Base-by-base conservation (phyloP, 2,329 filamentous ascomycete genomes). In the Pseudogymnoascus sp. region DNA sequence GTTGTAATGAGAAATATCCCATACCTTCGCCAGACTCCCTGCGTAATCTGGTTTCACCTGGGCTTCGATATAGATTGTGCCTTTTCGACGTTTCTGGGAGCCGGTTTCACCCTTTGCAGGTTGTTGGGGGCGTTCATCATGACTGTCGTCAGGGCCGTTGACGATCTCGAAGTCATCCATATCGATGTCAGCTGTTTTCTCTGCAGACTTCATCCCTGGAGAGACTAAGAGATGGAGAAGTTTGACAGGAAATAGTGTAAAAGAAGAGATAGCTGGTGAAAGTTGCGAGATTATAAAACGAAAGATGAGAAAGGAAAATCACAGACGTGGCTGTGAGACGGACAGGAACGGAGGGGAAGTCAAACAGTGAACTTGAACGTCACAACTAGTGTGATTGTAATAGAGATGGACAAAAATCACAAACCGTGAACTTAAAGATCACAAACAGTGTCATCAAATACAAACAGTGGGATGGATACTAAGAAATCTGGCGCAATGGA, bases 11-110 rank as follows among this genome's bases (percentile, higher is more conserved):
- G 25, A 15, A 2, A 15, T 4, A 31, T 5, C 15, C n/a, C 27
- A 40, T 7, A 60, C 59, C 59, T 31, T 9, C 10, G 18, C 1
- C 4, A 60, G 1, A 6, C 7, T 40, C 15, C 60, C 60, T 2
- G 15, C 18, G 4, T 58, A 61, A 5, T 25, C 15, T 0, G 15
- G 27, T 9, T 59, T 59, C 3, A 59, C 42, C 9, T 55, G 40
- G 2, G 60, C 60, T 18, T 61, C 60, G 9, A 61, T 15, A 18
- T 33, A 61, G 5, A 61, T 9, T 4, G 55, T 39, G 6, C 60
- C 60, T 9, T 9, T 29, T n/a, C 21, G 40, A 13, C 10, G 7
- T 4, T 45, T 29, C 0, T 13, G 13, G 10, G 45, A 15, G n/a
- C 4, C 13, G 2, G n/a, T 9, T 2, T 31, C n/a, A 3, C 7